A percentile compares a stretch with the other conserved stretches of the same genome.
Evolutionary conservation across 306 rosid genomes (phyloP).

Genomic region (Cucumis hystrix): DNA sequence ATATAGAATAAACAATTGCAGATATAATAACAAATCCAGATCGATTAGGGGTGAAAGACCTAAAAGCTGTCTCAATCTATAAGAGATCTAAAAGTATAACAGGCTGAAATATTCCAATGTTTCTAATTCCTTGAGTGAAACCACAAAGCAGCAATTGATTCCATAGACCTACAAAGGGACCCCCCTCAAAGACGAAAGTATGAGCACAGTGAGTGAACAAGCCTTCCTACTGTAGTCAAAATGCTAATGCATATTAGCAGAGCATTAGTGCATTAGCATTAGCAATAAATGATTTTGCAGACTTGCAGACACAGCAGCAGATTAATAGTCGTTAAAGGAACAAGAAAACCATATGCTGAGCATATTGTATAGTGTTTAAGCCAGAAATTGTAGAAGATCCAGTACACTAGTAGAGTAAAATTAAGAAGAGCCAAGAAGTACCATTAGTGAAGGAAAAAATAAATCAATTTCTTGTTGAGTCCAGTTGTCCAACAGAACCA

Average conservation of each 20-base stretch:
- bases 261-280: neutral
- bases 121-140: constrained; percentile 1
- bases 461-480: neutral
- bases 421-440: neutral
- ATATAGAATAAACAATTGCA: constrained; percentile 14
- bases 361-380: too few species aligned
- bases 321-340: neutral
- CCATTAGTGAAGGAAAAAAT: neutral
- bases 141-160: neutral
- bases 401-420: neutral
- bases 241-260: neutral
- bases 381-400: neutral
- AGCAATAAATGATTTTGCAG: neutral
- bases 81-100: constrained; percentile 10
- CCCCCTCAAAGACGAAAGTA: neutral
- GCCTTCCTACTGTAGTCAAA: neutral
- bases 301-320: neutral
- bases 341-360: neutral
- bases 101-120: neutral
- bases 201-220: neutral
- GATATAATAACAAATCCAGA: constrained; percentile 9
- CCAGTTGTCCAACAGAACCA: neutral
- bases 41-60: constrained; percentile 9
- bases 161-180: neutral
- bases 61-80: constrained; percentile 15